These are phyloP conservation scores for Ceratocystis eucalypticola DNA, from an alignment of 2,329 filamentous ascomycete species.

Conservation along the genomic window DNA sequence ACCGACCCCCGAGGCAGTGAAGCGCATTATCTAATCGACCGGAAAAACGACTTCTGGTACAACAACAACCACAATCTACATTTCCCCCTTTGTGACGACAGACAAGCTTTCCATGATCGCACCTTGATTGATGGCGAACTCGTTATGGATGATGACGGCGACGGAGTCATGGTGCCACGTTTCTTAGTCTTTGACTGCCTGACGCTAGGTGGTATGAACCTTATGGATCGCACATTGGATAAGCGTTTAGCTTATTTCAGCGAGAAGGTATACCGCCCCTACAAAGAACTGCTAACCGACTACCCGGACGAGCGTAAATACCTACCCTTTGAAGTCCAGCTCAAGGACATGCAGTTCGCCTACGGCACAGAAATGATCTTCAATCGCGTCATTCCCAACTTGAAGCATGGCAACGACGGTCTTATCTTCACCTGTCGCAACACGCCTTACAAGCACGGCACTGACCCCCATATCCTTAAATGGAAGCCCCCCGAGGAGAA, in stretches of 20 bases:
- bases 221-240: slow-evolving; percentile 70
- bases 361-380: slow-evolving; percentile 93
- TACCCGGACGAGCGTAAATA: slow-evolving; percentile 56
- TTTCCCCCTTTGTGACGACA: slow-evolving; percentile 59
- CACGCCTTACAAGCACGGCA: slow-evolving; percentile 76
- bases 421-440: slow-evolving; percentile 94
- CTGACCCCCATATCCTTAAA: slow-evolving; percentile 86
- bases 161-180: slow-evolving; percentile 56
- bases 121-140: slow-evolving; percentile 90
- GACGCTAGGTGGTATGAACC: slow-evolving; percentile 58
- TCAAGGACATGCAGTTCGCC: slow-evolving; percentile 79
- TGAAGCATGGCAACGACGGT: slow-evolving; percentile 90
- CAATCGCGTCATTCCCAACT: slow-evolving; percentile 62
- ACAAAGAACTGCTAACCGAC: slow-evolving; percentile 46
- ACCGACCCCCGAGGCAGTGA: slow-evolving; percentile 46
- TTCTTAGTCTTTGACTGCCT: slow-evolving; percentile 93
- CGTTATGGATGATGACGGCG: slow-evolving; percentile 63
- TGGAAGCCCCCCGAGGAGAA: slow-evolving; percentile 97
- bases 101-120: slow-evolving; percentile 55
- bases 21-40: slow-evolving; percentile 85
- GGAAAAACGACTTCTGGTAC: slow-evolving; percentile 94
- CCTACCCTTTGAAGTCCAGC: slow-evolving; percentile 67
- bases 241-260: slow-evolving; percentile 82
- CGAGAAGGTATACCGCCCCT: slow-evolving; percentile 60
- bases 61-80: slow-evolving; percentile 58